phyloP scores from a whole-genome alignment of 306 rosid genomes.

The Myrica gale region DNA sequence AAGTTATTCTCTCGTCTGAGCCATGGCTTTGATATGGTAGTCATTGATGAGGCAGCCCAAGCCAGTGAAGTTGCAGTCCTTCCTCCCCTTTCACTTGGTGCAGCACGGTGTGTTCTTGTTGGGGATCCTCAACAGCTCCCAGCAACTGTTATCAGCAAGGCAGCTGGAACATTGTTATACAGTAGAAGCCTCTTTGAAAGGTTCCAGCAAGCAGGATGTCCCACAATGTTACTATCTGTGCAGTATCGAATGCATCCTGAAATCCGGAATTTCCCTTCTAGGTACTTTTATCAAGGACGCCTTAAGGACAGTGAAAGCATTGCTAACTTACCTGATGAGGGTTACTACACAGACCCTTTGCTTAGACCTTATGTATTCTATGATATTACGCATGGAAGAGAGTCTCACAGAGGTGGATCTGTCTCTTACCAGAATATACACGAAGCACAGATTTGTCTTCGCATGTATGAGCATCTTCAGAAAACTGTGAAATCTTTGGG shows the following conservation, averaged over 20 bases:
- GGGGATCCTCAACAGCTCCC: slow-evolving; percentile 99
- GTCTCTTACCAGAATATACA: slow-evolving; percentile 85
- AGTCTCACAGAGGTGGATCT: slow-evolving; percentile 96
- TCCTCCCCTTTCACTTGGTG: slow-evolving; percentile 97
- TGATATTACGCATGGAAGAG: slow-evolving; percentile 92
- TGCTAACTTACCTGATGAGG: slow-evolving; percentile 71
- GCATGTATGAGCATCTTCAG: slow-evolving; percentile 84
- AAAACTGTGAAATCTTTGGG: slow-evolving; percentile 63
- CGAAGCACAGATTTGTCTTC: slow-evolving; percentile 93
- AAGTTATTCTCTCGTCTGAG: slow-evolving; percentile 94
- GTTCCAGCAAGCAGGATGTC: slow-evolving; percentile 95
- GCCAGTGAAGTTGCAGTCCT: slow-evolving; percentile 96
- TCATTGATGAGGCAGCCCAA: slow-evolving; percentile 97
- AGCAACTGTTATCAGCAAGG: slow-evolving; percentile 98
- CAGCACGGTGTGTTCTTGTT: slow-evolving; percentile 96
- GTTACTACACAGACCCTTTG: slow-evolving; percentile 73
- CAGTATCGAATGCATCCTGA: slow-evolving; percentile 99
- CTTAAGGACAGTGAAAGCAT: slow-evolving; percentile 90
- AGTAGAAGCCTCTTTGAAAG: slow-evolving; percentile 97
- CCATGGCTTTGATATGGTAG: slow-evolving; percentile 99
- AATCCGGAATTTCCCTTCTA: slow-evolving; percentile 93
- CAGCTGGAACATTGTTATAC: slow-evolving; percentile 94
- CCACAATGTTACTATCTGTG: slow-evolving; percentile 90
- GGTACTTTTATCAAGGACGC: slow-evolving; percentile 95
- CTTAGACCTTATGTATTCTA: slow-evolving; percentile 86